These are phyloP conservation scores for Leccinum olivaceopallidum DNA, from an alignment of 768 basidiomycete genomes.

Conservation along the genomic window DNA sequence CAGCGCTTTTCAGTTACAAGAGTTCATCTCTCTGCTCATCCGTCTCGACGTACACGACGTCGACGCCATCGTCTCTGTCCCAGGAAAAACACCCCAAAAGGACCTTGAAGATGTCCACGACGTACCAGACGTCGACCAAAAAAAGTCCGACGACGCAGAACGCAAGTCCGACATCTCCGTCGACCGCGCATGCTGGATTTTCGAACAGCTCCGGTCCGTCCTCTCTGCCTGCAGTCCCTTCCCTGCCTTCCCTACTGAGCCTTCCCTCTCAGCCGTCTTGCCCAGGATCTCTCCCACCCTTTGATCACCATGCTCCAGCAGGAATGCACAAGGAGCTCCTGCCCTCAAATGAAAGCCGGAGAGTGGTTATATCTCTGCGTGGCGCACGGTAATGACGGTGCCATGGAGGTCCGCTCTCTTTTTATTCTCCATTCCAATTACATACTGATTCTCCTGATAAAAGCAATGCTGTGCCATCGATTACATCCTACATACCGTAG, in stretches of 20 bases:
- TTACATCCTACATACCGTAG: slow-evolving; percentile 91
- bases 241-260: slow-evolving; percentile 2
- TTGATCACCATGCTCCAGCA: slow-evolving; percentile 83
- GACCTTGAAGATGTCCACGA: slow-evolving; percentile 27
- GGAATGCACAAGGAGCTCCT: slow-evolving; percentile 82
- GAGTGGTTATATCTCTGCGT: slow-evolving; percentile 98
- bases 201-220: slow-evolving; percentile 58
- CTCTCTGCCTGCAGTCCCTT: not conserved
- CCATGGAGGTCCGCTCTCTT: slow-evolving; percentile 67
- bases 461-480: slow-evolving; percentile 97
- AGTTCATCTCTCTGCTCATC: slow-evolving; percentile 89
- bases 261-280: slow-evolving; percentile 61
- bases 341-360: slow-evolving; percentile 98
- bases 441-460: slow-evolving; percentile 19
- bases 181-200: slow-evolving; percentile 85
- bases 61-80: slow-evolving; percentile 74
- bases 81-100: slow-evolving; percentile 44
- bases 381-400: slow-evolving; percentile 86
- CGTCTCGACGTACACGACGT: slow-evolving; percentile 88
- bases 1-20: slow-evolving; percentile 93
- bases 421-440: slow-evolving; percentile 1
- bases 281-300: slow-evolving; percentile 84
- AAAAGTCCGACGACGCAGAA: slow-evolving; percentile 31
- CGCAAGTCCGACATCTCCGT: slow-evolving; percentile 56
- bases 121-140: slow-evolving; percentile 21